Percentiles rank a stretch among this genome's conserved stretches.
These are phyloP conservation scores for Elaeis oleifera DNA, from an alignment of 202 grass and related monocot species.

Conservation along the genomic window DNA sequence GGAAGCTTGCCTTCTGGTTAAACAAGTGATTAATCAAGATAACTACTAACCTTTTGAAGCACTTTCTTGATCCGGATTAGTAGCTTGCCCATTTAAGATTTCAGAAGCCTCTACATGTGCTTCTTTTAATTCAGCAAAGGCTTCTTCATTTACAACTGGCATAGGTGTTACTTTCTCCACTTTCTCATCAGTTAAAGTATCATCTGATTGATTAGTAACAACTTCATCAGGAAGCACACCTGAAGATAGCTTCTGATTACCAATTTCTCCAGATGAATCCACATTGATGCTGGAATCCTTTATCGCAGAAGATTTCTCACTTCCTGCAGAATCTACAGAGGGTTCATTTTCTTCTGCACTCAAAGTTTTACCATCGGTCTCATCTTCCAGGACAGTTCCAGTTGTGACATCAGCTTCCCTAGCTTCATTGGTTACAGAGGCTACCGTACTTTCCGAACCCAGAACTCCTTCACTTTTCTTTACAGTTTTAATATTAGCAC, in stretches of 20 bases:
- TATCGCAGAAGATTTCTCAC: not conserved
- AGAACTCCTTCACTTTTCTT: constrained; percentile 13
- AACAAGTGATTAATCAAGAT: constrained; percentile 23
- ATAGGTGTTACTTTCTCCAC: constrained; percentile 19
- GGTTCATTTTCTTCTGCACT: not conserved
- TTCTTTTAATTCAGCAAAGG: constrained; percentile 19
- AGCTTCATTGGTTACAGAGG: constrained; percentile 8
- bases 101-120: constrained; percentile 23
- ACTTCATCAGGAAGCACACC: not conserved
- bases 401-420: constrained; percentile 4
- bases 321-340: not conserved
- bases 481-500: constrained; percentile 16
- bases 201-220: constrained; percentile 20
- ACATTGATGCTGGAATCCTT: not conserved
- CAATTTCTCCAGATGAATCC: not conserved
- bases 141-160: constrained; percentile 20
- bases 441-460: constrained; percentile 21
- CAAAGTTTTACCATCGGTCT: not conserved
- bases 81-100: constrained; percentile 10
- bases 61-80: constrained; percentile 28
- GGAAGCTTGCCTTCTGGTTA: constrained; percentile 20
- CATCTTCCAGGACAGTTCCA: constrained; percentile 5
- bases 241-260: not conserved
- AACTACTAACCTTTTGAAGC: constrained; percentile 56
- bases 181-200: constrained; percentile 6